A percentile compares a stretch with the other conserved stretches of the same genome.
Evolutionary conservation across 768 basidiomycete genomes (phyloP).

Genomic region (Boletus reticulatus): DNA sequence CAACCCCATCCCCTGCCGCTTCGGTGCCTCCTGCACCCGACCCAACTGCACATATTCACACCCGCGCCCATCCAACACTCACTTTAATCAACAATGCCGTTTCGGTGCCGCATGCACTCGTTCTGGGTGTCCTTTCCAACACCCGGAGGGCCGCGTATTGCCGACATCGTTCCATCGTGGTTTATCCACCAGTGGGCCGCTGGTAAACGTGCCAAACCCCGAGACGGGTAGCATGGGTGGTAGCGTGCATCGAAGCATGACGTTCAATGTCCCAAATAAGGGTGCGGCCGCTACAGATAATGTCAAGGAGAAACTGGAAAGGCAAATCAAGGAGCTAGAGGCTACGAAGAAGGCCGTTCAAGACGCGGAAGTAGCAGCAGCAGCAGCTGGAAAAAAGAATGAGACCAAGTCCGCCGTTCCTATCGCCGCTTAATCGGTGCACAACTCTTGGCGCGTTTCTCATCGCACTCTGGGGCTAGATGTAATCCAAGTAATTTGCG

Average conservation of each 20-base stretch:
- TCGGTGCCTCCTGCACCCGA: constrained; percentile 69
- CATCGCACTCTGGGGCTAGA: constrained; percentile 8
- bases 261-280: constrained; percentile 52
- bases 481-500: neutral
- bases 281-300: constrained; percentile 24
- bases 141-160: constrained; percentile 83
- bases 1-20: constrained; percentile 54
- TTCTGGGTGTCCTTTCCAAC: constrained; percentile 83
- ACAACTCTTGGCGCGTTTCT: neutral
- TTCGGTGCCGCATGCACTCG: constrained; percentile 87
- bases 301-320: constrained; percentile 49
- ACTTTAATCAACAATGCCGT: constrained; percentile 61
- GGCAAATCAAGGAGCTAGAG: constrained; percentile 62
- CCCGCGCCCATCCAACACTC: constrained; percentile 36
- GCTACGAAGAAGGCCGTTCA: constrained; percentile 67
- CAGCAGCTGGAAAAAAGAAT: constrained; percentile 59
- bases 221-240: constrained; percentile 66
- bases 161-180: constrained; percentile 82
- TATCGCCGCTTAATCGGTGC: constrained; percentile 31
- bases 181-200: constrained; percentile 53
- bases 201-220: constrained; percentile 60
- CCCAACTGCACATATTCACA: constrained; percentile 69
- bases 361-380: constrained; percentile 55
- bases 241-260: constrained; percentile 68
- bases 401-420: constrained; percentile 46